These are phyloP conservation scores for Neonectria magnoliae DNA, from an alignment of 2,329 filamentous ascomycete species.

Conservation along the genomic window DNA sequence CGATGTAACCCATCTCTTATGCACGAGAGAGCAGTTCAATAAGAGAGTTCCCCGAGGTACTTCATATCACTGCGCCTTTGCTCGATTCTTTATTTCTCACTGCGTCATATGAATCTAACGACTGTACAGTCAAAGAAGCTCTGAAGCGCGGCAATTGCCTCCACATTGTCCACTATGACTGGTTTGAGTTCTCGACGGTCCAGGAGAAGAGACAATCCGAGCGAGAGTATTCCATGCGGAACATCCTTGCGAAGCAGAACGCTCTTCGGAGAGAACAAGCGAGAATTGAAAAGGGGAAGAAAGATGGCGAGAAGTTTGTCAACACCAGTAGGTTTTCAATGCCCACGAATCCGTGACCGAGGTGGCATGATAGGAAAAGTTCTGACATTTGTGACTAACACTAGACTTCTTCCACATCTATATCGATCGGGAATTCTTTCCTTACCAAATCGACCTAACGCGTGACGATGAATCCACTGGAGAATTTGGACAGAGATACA, in stretches of 20 bases:
- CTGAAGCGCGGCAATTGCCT: slow-evolving; percentile 48
- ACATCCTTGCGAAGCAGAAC: slow-evolving; percentile 42
- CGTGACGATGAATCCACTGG: slow-evolving; percentile 58
- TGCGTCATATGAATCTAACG: slow-evolving; percentile 5
- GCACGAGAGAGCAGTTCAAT: slow-evolving; percentile 69
- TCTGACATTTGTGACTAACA: neutral
- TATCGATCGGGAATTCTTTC: slow-evolving; percentile 68
- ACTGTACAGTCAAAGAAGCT: slow-evolving; percentile 49
- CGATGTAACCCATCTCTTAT: slow-evolving; percentile 77
- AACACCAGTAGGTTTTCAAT: slow-evolving; percentile 58
- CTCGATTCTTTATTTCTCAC: neutral
- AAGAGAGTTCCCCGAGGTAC: slow-evolving; percentile 51
- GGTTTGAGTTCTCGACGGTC: slow-evolving; percentile 60
- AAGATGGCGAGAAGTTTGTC: slow-evolving; percentile 55
- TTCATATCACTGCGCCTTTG: neutral
- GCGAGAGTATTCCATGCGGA: slow-evolving; percentile 55
- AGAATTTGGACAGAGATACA: slow-evolving; percentile 66
- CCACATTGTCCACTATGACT: slow-evolving; percentile 60
- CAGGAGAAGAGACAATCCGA: slow-evolving; percentile 46
- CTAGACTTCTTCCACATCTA: slow-evolving; percentile 73
- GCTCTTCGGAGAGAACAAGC: slow-evolving; percentile 46
- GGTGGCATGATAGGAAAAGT: neutral
- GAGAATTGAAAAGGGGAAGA: slow-evolving; percentile 51
- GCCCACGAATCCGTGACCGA: neutral
- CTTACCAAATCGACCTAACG: slow-evolving; percentile 70